A percentile compares a stretch with the other conserved stretches of the same genome.
Evolutionary conservation across 164 flowering plant species (phyloP).

Genomic region (Tinospora cordifolia): DNA sequence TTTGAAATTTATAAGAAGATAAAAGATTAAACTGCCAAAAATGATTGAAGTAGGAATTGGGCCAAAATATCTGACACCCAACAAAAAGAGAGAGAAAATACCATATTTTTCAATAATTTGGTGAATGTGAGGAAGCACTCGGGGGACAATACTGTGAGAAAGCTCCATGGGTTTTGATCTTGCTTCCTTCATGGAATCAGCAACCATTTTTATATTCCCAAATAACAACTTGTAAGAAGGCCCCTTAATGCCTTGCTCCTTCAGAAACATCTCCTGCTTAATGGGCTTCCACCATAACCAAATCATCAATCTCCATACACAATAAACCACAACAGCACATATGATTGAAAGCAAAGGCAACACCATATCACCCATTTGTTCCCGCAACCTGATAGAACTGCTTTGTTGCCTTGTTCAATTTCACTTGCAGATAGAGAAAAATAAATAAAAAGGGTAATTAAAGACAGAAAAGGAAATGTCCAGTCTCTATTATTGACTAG

Average conservation of each 20-base stretch:
- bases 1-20: no score
- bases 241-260: slow-evolving; percentile 31
- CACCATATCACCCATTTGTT: background rate
- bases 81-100: no score
- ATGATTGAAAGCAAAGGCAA: background rate
- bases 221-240: slow-evolving; percentile 27
- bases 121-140: no score
- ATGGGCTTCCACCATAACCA: slow-evolving; percentile 42
- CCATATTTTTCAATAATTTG: no score
- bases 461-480: no score
- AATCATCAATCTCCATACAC: slow-evolving; percentile 18
- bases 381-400: background rate
- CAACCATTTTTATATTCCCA: slow-evolving; percentile 27
- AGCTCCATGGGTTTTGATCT: slow-evolving; percentile 22
- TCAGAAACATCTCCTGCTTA: slow-evolving; percentile 26
- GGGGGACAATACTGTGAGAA: slow-evolving; percentile 19
- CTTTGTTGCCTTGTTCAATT: no score
- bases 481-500: no score
- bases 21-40: no score
- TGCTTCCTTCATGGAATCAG: slow-evolving; percentile 13
- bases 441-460: no score
- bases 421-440: no score
- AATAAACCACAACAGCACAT: background rate
- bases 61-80: no score
- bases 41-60: no score